These are phyloP conservation scores for Eucommia ulmoides DNA, from an alignment of 257 asterid genomes.

Conservation along the genomic window DNA sequence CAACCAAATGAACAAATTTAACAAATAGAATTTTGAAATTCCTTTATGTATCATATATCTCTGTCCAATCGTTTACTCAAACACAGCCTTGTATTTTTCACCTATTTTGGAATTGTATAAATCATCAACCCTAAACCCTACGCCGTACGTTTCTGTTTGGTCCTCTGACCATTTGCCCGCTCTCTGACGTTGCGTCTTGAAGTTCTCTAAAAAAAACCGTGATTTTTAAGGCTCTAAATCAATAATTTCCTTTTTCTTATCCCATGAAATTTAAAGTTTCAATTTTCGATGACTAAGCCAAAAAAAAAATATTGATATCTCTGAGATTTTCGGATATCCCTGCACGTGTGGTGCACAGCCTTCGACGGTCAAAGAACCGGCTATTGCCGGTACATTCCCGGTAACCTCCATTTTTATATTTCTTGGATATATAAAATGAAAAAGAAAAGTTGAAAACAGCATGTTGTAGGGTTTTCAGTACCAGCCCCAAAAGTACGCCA, in stretches of 20 bases:
- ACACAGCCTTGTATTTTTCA: too few relatives aligned
- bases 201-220: constrained; percentile 9
- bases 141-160: constrained; percentile 14
- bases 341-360: constrained; percentile 33
- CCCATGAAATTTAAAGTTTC: background rate
- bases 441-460: background rate
- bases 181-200: constrained; percentile 10
- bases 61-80: too few relatives aligned
- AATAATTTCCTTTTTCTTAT: background rate
- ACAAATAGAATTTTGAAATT: too few relatives aligned
- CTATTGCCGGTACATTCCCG: constrained; percentile 15
- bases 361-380: constrained; percentile 18
- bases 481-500: constrained; percentile 14
- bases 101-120: too few relatives aligned
- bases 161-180: constrained; percentile 15
- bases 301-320: constrained; percentile 9
- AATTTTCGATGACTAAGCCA: background rate
- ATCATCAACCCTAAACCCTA: too few relatives aligned
- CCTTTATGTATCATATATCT: too few relatives aligned
- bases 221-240: constrained; percentile 5
- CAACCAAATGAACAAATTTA: too few relatives aligned
- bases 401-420: background rate
- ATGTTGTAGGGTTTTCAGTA: constrained; percentile 12
- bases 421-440: background rate
- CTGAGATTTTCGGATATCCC: constrained; percentile 12